Evolutionary conservation across 768 basidiomycete species (phyloP).

Genomic region (Tylopilus felleus): DNA sequence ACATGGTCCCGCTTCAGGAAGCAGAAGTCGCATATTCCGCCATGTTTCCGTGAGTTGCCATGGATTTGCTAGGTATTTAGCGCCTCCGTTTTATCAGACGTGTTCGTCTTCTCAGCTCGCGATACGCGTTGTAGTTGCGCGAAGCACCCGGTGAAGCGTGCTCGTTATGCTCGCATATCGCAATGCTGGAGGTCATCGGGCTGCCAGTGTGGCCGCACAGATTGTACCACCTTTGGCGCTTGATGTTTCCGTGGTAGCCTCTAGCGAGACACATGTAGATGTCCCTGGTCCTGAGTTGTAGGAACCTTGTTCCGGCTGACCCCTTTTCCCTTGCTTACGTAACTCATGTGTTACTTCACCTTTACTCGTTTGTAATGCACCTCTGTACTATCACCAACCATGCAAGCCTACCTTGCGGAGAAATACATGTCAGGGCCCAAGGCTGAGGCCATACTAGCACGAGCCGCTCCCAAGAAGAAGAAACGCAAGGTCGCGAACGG

Average conservation of each 20-base stretch:
- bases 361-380: not conserved
- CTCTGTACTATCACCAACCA: constrained; percentile 13
- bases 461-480: constrained; percentile 53
- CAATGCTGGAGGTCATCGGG: not conserved
- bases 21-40: constrained; percentile 26
- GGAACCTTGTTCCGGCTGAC: no score
- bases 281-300: not conserved
- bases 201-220: not conserved
- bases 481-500: constrained; percentile 55
- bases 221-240: not conserved
- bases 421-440: constrained; percentile 98
- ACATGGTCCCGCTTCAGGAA: constrained; percentile 25
- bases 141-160: not conserved
- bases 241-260: not conserved
- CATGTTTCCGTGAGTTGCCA: constrained; percentile 25
- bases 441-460: constrained; percentile 89
- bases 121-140: not conserved
- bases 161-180: not conserved
- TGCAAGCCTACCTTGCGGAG: constrained; percentile 83
- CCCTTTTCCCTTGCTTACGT: constrained; percentile 5
- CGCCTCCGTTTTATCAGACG: constrained; percentile 4
- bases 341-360: not conserved
- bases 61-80: not conserved
- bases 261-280: no score
- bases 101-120: constrained; percentile 1